These are phyloP conservation scores for Pyronema domesticum DNA, from an alignment of 495 filamentous ascomycete species.

Conservation along the genomic window DNA sequence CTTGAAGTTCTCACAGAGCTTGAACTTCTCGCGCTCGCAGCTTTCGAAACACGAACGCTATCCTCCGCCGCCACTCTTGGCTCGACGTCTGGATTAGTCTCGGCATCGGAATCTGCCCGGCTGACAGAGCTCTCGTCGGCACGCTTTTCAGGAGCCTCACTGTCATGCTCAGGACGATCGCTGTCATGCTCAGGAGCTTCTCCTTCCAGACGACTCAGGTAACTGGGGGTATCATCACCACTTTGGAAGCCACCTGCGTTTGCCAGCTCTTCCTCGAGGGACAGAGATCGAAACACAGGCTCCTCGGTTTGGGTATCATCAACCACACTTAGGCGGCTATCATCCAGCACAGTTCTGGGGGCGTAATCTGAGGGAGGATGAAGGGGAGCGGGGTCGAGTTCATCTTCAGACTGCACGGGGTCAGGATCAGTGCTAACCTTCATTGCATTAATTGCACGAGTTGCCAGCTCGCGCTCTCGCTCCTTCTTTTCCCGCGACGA, in stretches of 20 bases:
- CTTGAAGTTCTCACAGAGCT: not conserved
- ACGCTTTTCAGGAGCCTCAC: not conserved
- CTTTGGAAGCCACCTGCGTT: not conserved
- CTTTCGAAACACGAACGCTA: not conserved
- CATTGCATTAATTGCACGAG: not conserved
- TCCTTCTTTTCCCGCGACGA: not conserved
- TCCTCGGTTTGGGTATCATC: not conserved
- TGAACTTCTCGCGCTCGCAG: not conserved
- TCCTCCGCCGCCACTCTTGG: constrained; percentile 1
- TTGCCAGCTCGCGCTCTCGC: not conserved
- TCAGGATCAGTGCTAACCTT: constrained; percentile 1
- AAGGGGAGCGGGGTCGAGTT: not conserved
- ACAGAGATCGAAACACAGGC: not conserved
- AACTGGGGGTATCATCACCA: not conserved
- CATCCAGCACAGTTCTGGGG: not conserved
- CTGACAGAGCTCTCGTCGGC: not conserved
- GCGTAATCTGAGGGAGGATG: not conserved
- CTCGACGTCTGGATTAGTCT: not conserved
- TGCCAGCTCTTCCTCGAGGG: too few relatives aligned
- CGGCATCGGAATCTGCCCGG: not conserved
- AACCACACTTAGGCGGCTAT: not conserved
- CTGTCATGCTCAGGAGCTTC: not conserved
- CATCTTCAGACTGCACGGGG: not conserved
- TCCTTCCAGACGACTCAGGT: not conserved
- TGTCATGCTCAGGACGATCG: too few relatives aligned